Evolutionary conservation across 164 flowering plant genomes (phyloP), one percentile per base, ranked within the genome.

Genomic region (Akebia trifoliata): DNA sequence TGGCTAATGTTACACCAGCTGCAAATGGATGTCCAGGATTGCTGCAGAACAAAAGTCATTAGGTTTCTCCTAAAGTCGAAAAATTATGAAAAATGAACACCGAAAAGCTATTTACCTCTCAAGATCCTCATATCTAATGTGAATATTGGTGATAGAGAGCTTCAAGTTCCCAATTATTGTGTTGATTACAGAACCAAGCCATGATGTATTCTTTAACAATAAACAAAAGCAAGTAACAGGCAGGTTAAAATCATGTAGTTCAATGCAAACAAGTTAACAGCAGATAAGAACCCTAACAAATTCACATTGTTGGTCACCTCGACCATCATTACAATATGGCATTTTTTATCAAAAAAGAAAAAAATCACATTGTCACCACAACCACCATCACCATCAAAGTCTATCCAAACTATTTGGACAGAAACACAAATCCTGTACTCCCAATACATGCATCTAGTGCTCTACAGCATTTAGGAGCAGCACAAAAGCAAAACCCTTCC

Each of bases 21-120:
- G 97, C 90, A 88, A 90, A 94, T 56, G 99, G 89, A 61, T 90
- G 97, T 36, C 95, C 96, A 50, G 87, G 90, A 72, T 94, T 86
- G 89, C 99, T 94, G 62, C 65, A 76, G 59, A 54, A 60, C 6
- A 30, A 52, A 56, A 63, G 24, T 40, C n/a, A 56, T 56, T 15
- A 76, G 67, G 58, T 39, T 59, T 31, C 39, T 6, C 24, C 45
- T 15, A 52, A 28, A 52, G 21, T 17, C 28, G 25, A 38, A 25
- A 29, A 20, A 31, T 30, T 30, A 15, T 8, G 7, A 44, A 24
- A n/a, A 47, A 46, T 21, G n/a, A 38, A 17, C 5, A 8, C 2
- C 8, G 2, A 28, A 43, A 57, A 39, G 45, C 40, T 30, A 6
- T 21, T 34, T 76, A 94, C 99, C 99, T 94, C 77, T 94, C 99